Evolutionary conservation across 768 basidiomycete species (phyloP), one percentile per base, ranked within the genome.

Genomic region (Boletus edulis): DNA sequence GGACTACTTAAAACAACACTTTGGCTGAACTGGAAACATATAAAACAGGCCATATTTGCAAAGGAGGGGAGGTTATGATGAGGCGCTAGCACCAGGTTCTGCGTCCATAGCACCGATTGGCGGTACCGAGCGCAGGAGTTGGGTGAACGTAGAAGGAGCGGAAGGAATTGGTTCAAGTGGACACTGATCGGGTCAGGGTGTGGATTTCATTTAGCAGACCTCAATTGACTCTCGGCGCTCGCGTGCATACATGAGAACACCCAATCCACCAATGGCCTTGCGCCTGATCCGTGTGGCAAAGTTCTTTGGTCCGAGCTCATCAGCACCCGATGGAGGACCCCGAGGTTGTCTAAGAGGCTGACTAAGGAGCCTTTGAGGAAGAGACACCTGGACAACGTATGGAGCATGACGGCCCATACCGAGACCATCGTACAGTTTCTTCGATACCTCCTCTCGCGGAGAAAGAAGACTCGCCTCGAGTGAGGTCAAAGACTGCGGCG

Each of bases 381-480:
- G 69, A 76, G 52, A 65, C 51, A 65, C 15, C 48, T 61, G 61
- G 29, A 64, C 61, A 34, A 65, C 55, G 34, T 57, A 52, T 27
- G 85, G 79, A 31, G 73, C 75, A 27, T 88, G 82, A 54, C 90
- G 81, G 38, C 90, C 89, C 52, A 93, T 83, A n/a, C 91, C 89
- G 39, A 94, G 80, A 38, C 91, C 91, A 73, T 93, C 91, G 68
- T 91, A 93, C 55, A 91, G 72, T 74, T 89, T 91, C 82, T 91
- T 93, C 39, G 86, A 71, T 12, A 85, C 91, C 74, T 91, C 90
- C 73, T 93, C 91, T 75, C 91, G 87, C 68, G 87, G 87, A 73
- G 89, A 90, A 62, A 92, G 83, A 52, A 85, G 81, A 58, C 72
- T 73, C 3, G 65, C 63, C 20, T 76, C 76, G 48, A 64, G 65